phyloP scores from a whole-genome alignment of 768 basidiomycete genomes.

The Collybia nuda region DNA sequence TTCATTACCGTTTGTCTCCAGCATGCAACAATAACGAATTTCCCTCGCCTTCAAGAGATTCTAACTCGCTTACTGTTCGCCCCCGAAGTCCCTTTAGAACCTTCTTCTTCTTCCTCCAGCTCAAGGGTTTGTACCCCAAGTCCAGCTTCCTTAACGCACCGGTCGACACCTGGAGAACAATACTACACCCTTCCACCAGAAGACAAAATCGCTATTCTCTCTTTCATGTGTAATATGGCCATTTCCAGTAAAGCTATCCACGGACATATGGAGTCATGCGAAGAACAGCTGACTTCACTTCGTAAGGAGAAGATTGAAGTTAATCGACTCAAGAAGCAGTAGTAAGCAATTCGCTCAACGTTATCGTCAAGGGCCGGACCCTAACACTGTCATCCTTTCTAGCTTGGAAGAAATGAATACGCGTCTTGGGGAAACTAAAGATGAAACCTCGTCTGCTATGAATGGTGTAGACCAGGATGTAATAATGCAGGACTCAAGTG shows the following conservation, averaged over 20 bases:
- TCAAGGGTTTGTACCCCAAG: constrained; percentile 50
- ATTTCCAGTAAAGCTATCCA: constrained; percentile 90
- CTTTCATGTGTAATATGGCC: constrained; percentile 87
- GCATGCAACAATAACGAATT: constrained; percentile 74
- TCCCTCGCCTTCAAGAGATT: constrained; percentile 71
- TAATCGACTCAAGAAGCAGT: constrained; percentile 84
- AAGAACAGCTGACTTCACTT: constrained; percentile 85
- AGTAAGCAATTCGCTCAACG: constrained; percentile 53
- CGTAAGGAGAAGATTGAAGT: constrained; percentile 96
- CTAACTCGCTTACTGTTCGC: constrained; percentile 74
- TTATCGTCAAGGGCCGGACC: constrained; percentile 3
- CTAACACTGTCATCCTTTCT: constrained; percentile 11
- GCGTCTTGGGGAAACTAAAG: constrained; percentile 59
- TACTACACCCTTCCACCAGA: constrained; percentile 72
- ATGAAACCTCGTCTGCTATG: constrained; percentile 38
- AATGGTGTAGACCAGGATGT: constrained; percentile 58
- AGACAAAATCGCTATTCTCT: constrained; percentile 83
- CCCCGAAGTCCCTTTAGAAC: constrained; percentile 50
- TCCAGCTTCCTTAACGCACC: constrained; percentile 35
- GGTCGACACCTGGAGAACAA: constrained; percentile 60
- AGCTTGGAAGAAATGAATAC: constrained; percentile 74
- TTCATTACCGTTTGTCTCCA: constrained; percentile 25
- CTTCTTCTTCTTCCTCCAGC: constrained; percentile 39
- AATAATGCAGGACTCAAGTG: constrained; percentile 64
- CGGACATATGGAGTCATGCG: constrained; percentile 86